Evolutionary conservation across 768 basidiomycete genomes (phyloP).

Genomic region (Gymnopilus junonius): DNA sequence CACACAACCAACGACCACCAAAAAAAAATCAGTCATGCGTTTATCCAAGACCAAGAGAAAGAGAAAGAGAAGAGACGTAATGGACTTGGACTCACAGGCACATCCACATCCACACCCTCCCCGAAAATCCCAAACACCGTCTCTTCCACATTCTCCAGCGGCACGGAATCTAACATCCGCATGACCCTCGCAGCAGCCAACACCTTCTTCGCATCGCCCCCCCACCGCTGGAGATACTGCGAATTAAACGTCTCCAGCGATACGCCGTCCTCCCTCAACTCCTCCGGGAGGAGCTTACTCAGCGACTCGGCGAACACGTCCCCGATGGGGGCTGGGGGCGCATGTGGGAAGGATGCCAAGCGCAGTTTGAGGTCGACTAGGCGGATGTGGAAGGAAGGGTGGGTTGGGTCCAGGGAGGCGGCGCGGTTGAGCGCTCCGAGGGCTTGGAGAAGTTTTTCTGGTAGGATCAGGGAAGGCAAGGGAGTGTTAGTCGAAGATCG

Average conservation of each 20-base stretch:
- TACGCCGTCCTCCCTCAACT: too few relatives aligned
- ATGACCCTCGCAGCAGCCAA: constrained; percentile 68
- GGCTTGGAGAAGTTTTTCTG: constrained; percentile 85
- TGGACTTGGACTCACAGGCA: constrained; percentile 52
- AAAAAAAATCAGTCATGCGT: background rate
- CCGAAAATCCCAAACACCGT: constrained; percentile 53
- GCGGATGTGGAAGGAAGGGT: constrained; percentile 75
- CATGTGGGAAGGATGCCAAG: constrained; percentile 51
- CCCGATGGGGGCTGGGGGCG: constrained; percentile 49
- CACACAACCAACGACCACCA: too few relatives aligned
- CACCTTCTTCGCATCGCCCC: constrained; percentile 52
- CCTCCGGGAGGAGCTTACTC: constrained; percentile 56
- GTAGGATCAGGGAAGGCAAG: too few relatives aligned
- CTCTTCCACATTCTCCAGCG: constrained; percentile 64
- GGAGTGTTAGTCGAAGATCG: too few relatives aligned
- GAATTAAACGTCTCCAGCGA: constrained; percentile 73
- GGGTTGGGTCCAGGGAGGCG: constrained; percentile 50
- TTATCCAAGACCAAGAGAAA: background rate
- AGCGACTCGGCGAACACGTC: constrained; percentile 53
- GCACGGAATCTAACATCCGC: constrained; percentile 46
- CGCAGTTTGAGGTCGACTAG: constrained; percentile 63
- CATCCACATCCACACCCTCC: constrained; percentile 44
- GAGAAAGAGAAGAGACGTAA: background rate
- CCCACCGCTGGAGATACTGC: constrained; percentile 72
- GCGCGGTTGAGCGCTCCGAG: constrained; percentile 67